Conservation (phyloP, 2,329 filamentous ascomycete genomes). For the Phialocephala subalpina region DNA sequence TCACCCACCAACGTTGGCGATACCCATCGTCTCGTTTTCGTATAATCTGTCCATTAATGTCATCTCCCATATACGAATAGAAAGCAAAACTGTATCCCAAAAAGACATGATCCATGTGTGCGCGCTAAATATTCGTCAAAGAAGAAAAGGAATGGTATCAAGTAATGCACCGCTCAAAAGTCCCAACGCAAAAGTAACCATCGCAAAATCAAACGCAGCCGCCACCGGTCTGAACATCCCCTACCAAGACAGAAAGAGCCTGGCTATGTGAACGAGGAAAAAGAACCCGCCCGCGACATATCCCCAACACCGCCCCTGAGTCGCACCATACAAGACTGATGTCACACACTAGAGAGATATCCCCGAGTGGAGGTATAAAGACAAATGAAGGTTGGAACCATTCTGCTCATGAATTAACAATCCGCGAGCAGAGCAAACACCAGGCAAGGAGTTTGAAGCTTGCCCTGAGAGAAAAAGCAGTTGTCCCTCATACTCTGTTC, state of each 20-base stretch:
- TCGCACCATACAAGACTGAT: background rate
- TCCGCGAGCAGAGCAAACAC: background rate
- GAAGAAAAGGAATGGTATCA: constrained; percentile 14
- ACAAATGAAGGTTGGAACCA: background rate
- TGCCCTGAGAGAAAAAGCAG: background rate
- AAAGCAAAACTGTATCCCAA: constrained; percentile 26
- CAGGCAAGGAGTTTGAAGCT: background rate
- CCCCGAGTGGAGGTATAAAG: background rate
- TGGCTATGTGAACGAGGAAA: background rate
- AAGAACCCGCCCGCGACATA: no score
- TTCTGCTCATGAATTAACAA: background rate
- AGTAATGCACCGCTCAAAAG: constrained; percentile 5
- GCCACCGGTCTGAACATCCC: background rate
- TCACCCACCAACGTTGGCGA: background rate
- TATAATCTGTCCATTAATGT: constrained; percentile 1
- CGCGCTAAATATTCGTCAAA: constrained; percentile 26
- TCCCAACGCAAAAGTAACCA: constrained; percentile 7
- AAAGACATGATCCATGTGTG: constrained; percentile 15
- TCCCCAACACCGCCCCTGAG: background rate
- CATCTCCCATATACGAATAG: constrained; percentile 6
- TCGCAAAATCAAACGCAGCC: constrained; percentile 4
- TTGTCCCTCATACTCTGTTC: background rate
- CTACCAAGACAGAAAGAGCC: constrained; percentile 1
- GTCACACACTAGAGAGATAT: background rate
- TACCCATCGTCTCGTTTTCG: background rate